Conservation (phyloP, 1,284 basidiomycete genomes). For the Leccinum pachyderme region DNA sequence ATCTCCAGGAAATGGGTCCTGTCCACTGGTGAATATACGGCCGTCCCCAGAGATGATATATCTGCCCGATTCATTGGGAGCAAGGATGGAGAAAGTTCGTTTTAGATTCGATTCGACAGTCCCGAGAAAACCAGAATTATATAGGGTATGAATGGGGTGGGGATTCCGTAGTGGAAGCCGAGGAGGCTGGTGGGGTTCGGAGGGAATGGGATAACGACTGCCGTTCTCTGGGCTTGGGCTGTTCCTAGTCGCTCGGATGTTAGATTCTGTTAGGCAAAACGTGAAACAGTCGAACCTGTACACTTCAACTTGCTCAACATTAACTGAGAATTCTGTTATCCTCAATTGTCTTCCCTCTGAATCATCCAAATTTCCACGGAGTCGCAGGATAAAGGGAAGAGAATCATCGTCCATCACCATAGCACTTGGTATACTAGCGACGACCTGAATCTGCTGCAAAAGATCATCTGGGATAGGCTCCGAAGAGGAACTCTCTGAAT, state of each 20-base stretch:
- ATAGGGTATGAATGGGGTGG: slow-evolving; percentile 52
- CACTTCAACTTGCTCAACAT: slow-evolving; percentile 60
- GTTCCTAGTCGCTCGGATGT: slow-evolving; percentile 35
- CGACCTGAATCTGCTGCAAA: slow-evolving; percentile 58
- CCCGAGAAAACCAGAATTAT: slow-evolving; percentile 49
- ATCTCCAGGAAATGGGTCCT: slow-evolving; percentile 8
- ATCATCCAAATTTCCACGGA: slow-evolving; percentile 53
- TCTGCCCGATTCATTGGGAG: slow-evolving; percentile 41
- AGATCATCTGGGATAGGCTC: slow-evolving; percentile 49
- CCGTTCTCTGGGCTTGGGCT: slow-evolving; percentile 40
- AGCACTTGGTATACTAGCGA: slow-evolving; percentile 58
- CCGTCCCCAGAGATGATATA: slow-evolving; percentile 47
- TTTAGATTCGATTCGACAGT: slow-evolving; percentile 25
- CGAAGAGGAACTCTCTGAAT: slow-evolving; percentile 3
- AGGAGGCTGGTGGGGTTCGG: slow-evolving; percentile 59
- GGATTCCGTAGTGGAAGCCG: slow-evolving; percentile 49
- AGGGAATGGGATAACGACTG: slow-evolving; percentile 53
- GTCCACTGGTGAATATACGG: slow-evolving; percentile 39
- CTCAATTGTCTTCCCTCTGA: slow-evolving; percentile 51
- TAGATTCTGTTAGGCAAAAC: slow-evolving; percentile 7
- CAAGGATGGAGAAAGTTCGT: slow-evolving; percentile 56
- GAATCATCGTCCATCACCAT: slow-evolving; percentile 43
- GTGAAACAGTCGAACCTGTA: slow-evolving; percentile 49
- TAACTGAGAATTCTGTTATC: slow-evolving; percentile 51
- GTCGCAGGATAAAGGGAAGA: slow-evolving; percentile 55